Conservation (phyloP, 768 basidiomycete genomes). For the Kwoniella europaea region DNA sequence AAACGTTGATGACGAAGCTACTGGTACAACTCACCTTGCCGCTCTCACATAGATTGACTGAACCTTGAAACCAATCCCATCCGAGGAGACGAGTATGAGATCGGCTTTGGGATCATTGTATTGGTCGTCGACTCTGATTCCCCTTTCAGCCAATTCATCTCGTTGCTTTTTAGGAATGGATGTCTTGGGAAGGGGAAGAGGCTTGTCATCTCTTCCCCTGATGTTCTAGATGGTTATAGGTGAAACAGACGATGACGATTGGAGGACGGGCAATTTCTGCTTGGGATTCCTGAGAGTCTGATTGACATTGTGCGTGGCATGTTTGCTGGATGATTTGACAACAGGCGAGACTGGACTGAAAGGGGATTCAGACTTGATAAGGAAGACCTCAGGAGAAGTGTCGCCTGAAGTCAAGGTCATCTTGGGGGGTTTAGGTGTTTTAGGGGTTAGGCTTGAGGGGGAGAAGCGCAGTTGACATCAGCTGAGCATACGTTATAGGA, state of each 20-base stretch:
- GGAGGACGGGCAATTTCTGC: neutral
- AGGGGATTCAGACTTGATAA: neutral
- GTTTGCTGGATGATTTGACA: neutral
- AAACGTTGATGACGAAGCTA: too few species aligned
- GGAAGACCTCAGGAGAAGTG: neutral
- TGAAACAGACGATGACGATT: neutral
- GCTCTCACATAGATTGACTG: constrained; percentile 2
- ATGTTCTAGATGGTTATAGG: neutral
- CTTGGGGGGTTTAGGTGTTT: too few species aligned
- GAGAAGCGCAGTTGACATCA: too few species aligned
- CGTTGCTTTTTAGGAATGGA: neutral
- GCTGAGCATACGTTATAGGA: too few species aligned
- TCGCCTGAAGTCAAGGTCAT: too few species aligned
- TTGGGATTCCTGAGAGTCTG: neutral
- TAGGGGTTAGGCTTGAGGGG: too few species aligned
- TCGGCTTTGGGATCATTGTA: constrained; percentile 17
- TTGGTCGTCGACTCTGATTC: neutral
- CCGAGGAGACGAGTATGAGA: constrained; percentile 15
- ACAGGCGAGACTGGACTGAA: neutral
- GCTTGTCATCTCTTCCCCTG: neutral
- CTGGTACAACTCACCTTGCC: constrained; percentile 7
- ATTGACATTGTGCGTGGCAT: neutral
- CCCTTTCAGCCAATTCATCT: neutral
- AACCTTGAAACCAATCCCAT: constrained; percentile 14
- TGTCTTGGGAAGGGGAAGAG: neutral